phyloP scores from a whole-genome alignment of 176 grass and related monocot genomes.

The Eragrostis curvula region DNA sequence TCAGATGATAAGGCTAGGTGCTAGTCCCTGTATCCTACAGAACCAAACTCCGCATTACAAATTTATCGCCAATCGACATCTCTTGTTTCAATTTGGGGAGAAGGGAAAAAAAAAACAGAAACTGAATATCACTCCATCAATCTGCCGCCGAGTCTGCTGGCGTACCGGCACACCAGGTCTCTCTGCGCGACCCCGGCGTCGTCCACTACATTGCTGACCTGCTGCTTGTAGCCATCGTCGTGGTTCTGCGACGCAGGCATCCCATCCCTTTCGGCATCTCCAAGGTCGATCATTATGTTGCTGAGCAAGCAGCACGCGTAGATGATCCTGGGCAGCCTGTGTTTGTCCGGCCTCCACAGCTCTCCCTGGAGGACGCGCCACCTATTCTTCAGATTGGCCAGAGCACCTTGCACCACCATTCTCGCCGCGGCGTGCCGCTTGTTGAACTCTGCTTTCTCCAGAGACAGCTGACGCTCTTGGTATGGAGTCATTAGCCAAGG shows the following conservation, averaged over 20 bases:
- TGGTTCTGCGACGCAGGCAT: slow-evolving; percentile 42
- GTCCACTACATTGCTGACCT: slow-evolving; percentile 51
- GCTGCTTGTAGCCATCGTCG: slow-evolving; percentile 55
- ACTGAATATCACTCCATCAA: slow-evolving; percentile 27
- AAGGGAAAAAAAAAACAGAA: background rate
- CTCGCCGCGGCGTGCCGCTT: slow-evolving; percentile 30
- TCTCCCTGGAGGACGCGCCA: slow-evolving; percentile 48
- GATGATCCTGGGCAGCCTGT: slow-evolving; percentile 59
- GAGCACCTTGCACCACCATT: slow-evolving; percentile 41
- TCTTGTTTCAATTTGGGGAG: slow-evolving; percentile 19
- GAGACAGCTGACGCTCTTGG: slow-evolving; percentile 38
- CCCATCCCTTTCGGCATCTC: slow-evolving; percentile 34
- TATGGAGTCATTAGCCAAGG: slow-evolving; percentile 70
- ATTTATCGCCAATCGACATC: slow-evolving; percentile 8
- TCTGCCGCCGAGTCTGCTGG: slow-evolving; percentile 4
- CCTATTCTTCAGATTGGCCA: slow-evolving; percentile 43
- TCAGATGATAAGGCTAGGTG: background rate
- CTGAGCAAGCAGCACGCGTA: slow-evolving; percentile 72
- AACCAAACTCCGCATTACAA: slow-evolving; percentile 7
- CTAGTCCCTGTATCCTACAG: background rate
- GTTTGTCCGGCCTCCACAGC: slow-evolving; percentile 54
- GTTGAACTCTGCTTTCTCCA: slow-evolving; percentile 49
- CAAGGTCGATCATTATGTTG: slow-evolving; percentile 69
- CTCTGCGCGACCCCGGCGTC: slow-evolving; percentile 38
- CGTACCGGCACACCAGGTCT: slow-evolving; percentile 46